A percentile compares a stretch with the other conserved stretches of the same genome.
These are phyloP conservation scores for Primulina huaijiensis DNA, from an alignment of 257 asterid genomes.

Conservation along the genomic window DNA sequence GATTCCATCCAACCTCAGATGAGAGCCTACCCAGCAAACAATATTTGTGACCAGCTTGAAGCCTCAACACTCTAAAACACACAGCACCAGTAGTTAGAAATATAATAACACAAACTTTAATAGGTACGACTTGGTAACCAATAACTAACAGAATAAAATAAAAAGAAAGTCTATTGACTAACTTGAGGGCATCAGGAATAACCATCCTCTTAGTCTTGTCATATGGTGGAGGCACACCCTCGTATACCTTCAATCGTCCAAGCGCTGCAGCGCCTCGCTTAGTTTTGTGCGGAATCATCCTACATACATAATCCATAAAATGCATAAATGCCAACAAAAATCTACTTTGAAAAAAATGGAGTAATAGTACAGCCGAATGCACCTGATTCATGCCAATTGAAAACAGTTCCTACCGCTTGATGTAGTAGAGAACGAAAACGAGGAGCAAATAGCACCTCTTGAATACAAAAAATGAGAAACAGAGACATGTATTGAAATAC, in stretches of 20 bases:
- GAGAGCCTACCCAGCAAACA: conserved; percentile 75
- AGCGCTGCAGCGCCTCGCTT: conserved; percentile 75
- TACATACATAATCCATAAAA: conserved; percentile 3
- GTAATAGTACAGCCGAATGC: background rate
- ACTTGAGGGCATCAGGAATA: conserved; percentile 85
- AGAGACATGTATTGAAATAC: no score
- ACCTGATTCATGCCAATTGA: background rate
- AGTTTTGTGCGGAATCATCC: conserved; percentile 83
- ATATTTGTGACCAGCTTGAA: conserved; percentile 81
- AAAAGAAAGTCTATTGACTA: conserved; percentile 21
- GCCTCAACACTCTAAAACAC: conserved; percentile 70
- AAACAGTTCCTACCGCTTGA: background rate
- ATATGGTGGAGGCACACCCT: conserved; percentile 70
- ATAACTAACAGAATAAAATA: background rate
- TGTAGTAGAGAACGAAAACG: background rate
- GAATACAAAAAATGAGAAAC: no score
- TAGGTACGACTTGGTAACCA: no score
- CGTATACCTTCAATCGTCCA: conserved; percentile 65
- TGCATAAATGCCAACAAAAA: background rate
- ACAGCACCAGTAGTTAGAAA: background rate
- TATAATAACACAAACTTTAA: background rate
- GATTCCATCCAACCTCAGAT: conserved; percentile 87
- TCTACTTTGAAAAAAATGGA: background rate
- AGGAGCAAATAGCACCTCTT: background rate
- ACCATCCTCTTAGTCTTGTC: conserved; percentile 74